Percentiles rank a stretch among this genome's conserved stretches.
phyloP scores from a whole-genome alignment of 768 basidiomycete genomes.

The Podaxis sp. region DNA sequence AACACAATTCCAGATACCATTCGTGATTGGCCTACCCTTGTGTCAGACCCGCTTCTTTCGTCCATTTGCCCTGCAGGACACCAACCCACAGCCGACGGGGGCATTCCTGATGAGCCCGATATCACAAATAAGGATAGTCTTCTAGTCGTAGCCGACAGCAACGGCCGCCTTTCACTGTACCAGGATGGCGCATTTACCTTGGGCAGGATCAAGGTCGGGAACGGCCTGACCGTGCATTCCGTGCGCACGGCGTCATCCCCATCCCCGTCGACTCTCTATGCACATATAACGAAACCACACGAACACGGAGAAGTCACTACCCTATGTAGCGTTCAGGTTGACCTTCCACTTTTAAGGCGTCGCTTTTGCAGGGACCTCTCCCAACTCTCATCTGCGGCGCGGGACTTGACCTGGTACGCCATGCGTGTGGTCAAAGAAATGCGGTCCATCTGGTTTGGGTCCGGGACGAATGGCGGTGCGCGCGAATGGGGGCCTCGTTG shows the following conservation, averaged over 20 bases:
- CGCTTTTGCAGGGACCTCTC: conserved; percentile 67
- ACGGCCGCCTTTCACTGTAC: conserved; percentile 60
- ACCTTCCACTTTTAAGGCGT: conserved; percentile 56
- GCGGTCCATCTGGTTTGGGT: conserved; percentile 71
- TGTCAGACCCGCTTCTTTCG: conserved; percentile 50
- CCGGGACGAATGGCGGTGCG: conserved; percentile 62
- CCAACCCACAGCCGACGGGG: conserved; percentile 25
- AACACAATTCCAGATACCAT: conserved; percentile 57
- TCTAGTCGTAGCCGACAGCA: conserved; percentile 56
- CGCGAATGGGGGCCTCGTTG: conserved; percentile 73
- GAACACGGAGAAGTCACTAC: neutral
- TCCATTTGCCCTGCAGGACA: conserved; percentile 54
- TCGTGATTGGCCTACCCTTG: conserved; percentile 66
- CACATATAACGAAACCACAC: conserved; percentile 40
- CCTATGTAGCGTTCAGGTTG: conserved; percentile 26
- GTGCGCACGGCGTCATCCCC: conserved; percentile 39
- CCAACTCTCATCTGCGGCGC: conserved; percentile 61
- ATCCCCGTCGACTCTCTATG: conserved; percentile 21
- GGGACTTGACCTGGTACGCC: conserved; percentile 71
- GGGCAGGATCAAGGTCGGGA: conserved; percentile 33
- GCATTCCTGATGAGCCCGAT: conserved; percentile 40
- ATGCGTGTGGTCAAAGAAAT: conserved; percentile 73
- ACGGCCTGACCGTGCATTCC: conserved; percentile 38
- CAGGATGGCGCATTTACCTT: conserved; percentile 77
- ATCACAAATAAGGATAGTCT: conserved; percentile 63